These are phyloP conservation scores for Perkinsus marinus DNA, from an alignment of 169 alveolate species.

Conservation along the genomic window DNA sequence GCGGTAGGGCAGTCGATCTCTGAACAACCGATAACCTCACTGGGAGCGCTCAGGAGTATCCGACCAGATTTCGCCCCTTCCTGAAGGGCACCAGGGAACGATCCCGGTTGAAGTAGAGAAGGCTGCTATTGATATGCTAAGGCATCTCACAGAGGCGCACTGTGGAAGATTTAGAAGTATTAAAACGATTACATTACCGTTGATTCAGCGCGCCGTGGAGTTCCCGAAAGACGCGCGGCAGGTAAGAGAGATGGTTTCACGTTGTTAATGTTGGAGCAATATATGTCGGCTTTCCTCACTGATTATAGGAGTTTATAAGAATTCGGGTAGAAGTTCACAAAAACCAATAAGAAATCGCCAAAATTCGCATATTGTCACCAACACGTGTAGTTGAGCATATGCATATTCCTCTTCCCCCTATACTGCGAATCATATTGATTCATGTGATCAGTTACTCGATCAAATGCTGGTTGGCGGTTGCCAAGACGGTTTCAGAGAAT, in stretches of 20 bases:
- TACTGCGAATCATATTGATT: too few species aligned
- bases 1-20: conserved; percentile 53
- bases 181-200: not conserved
- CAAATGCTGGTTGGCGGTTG: not conserved
- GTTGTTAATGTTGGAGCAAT: too few species aligned
- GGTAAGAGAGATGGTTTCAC: not conserved
- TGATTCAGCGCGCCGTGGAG: not conserved
- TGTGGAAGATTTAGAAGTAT: not conserved
- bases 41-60: not conserved
- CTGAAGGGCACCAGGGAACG: not conserved
- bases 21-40: not conserved
- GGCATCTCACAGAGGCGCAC: not conserved
- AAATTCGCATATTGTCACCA: too few species aligned
- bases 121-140: not conserved
- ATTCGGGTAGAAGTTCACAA: too few species aligned
- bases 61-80: not conserved
- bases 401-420: too few species aligned
- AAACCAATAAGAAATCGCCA: too few species aligned
- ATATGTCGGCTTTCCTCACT: too few species aligned
- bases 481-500: not conserved
- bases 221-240: not conserved
- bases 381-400: too few species aligned
- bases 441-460: not conserved
- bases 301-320: too few species aligned
- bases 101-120: not conserved